Evolutionary conservation across 1,284 basidiomycete species (phyloP), one percentile per base, ranked within the genome.

Genomic region (Fomitopsis betulina): DNA sequence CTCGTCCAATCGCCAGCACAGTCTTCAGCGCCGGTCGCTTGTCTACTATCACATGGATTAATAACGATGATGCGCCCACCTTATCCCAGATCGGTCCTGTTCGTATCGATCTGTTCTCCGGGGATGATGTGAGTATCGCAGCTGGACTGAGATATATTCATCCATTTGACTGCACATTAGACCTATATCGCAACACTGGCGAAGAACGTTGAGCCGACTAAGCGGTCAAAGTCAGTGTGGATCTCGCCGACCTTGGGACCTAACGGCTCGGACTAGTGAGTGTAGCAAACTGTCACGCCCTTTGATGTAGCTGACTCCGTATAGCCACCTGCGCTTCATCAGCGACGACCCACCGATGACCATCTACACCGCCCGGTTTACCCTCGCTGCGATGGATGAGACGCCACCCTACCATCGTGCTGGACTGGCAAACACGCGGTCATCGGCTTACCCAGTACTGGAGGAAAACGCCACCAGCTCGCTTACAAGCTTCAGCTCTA

Each of bases 1-100:
- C 76, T 1, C 67, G 72, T n/a, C 83, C 83, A 17, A 57, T 79
- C n/a, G 68, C 76, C 37, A 70, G 66, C 42, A 79, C 82, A 0
- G 70, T 76, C 1, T 77, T 76, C 64, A 64, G 64, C 32, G 75
- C 76, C 45, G 82, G 80, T 17, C 65, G 71, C 40, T 66, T 72
- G 10, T 72, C 70, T 38, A 56, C 63, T 4, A 65, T 84, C 3
- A 73, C 66, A 6, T 85, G 83, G 84, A 69, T 72, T 30, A 81
- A 85, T 42, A 77, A 81, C 49, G 68, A 70, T 8, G 63, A 59
- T 1, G 60, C 60, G 15, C 83, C 82, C 0, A 57, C 62, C n/a
- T 60, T 84, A 5, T 55, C 54, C 30, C 64, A 72, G 8, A 74
- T 82, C 67, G 77, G 76, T 0, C 58, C 61, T 1, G 49, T 81